Evolutionary conservation across 768 basidiomycete species (phyloP), one percentile per base, ranked within the genome.

Genomic region (Russula foetens): DNA sequence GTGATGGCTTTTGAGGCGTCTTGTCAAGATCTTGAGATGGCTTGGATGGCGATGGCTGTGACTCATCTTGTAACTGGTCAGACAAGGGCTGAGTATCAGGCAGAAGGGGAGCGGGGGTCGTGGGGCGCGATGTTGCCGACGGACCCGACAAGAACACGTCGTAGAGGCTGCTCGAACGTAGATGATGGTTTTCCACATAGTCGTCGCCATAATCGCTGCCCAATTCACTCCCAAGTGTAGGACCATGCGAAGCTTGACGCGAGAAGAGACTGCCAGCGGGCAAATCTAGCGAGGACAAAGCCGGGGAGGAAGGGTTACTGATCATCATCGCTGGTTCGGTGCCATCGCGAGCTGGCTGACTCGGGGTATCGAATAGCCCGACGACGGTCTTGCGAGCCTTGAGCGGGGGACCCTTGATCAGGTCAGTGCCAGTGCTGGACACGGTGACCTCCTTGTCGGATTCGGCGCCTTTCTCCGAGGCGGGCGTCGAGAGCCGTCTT

Each of bases 201-300:
- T 77, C 77, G 17, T 77, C 76, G 4, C 75, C 76, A 21, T 80
- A 76, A 66, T 82, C 79, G 58, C 74, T 76, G 29, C 80, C 84
- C 0, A 90, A 75, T 70, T 88, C 85, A 54, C 77, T 78, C 57
- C 81, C 80, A 1, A 87, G 75, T 2, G 82, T 76, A 12, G 69
- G 73, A 5, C 50, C 77, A 17, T 58, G 44, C 9, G 55, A 52
- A 24, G 24, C 29, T 35, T 48, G 39, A 11, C 31, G 52, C 35
- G 58, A 53, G 43, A 53, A 48, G 14, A 49, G 63, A 55, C 53
- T 44, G 38, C 63, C 31, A 7, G 54, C 48, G 19, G 61, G 53
- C 28, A 66, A 26, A n/a, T 60, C 62, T 14, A 66, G n/a, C 21
- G 39, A 51, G 29, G 65, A 64, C n/a, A 66, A 35, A 17, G 52